phyloP scores from a whole-genome alignment of 768 basidiomycete genomes.

The Dacryopinax primogenitus region DNA sequence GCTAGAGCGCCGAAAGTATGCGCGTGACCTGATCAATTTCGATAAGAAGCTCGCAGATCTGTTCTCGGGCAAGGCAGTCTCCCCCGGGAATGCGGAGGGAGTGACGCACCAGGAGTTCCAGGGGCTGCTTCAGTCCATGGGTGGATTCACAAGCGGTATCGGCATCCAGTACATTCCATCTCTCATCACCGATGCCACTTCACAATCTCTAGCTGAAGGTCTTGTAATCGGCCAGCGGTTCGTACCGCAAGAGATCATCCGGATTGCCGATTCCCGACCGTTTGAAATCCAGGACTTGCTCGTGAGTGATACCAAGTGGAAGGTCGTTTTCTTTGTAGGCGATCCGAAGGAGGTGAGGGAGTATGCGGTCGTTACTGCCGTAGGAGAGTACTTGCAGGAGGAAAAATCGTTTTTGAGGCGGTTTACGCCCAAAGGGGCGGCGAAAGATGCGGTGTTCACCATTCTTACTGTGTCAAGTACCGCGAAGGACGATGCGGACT shows the following conservation, averaged over 20 bases:
- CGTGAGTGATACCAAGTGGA: constrained; percentile 42
- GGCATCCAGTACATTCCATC: constrained; percentile 43
- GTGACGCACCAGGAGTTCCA: constrained; percentile 39
- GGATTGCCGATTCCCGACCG: constrained; percentile 40
- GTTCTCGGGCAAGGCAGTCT: constrained; percentile 56
- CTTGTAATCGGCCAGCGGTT: constrained; percentile 43
- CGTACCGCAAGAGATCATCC: constrained; percentile 37
- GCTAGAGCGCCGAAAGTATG: constrained; percentile 47
- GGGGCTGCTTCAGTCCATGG: constrained; percentile 39
- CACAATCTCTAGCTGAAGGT: constrained; percentile 31
- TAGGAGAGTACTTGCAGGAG: constrained; percentile 28
- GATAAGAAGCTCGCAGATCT: constrained; percentile 51
- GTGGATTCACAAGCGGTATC: constrained; percentile 42
- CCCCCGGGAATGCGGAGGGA: constrained; percentile 34
- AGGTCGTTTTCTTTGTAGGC: constrained; percentile 43
- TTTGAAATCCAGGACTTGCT: constrained; percentile 44
- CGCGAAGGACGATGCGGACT: constrained; percentile 27
- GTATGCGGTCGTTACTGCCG: constrained; percentile 22
- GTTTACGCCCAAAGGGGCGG: constrained; percentile 23
- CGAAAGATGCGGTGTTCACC: constrained; percentile 23
- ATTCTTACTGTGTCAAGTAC: constrained; percentile 25
- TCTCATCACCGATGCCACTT: constrained; percentile 30
- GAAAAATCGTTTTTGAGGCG: constrained; percentile 23
- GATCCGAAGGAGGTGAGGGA: constrained; percentile 28
- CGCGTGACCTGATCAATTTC: constrained; percentile 59